Base-by-base conservation (phyloP, 441 rosid genomes). In the California macrophylla region DNA sequence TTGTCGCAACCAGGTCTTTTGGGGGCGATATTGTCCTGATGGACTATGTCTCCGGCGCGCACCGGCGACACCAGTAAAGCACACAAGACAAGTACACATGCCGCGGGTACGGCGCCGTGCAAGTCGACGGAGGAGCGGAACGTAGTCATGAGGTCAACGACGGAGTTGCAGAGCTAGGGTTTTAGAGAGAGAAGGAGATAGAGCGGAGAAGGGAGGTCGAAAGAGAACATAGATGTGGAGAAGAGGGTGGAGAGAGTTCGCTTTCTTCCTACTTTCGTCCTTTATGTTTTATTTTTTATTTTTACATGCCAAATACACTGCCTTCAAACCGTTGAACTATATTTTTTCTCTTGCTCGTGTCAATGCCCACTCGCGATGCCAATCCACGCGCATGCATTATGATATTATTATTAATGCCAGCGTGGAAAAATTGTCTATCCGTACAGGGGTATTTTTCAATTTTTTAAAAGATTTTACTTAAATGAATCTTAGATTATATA, bases 31-130 rank as follows among this genome's bases (percentile, higher is more conserved):
- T 78, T 73, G 73, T 86, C 90, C 28, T 71, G 83, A 77, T 86
- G 90, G 32, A 86, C 86, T 73, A 86, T 86, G 58, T 86, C 90
- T 61, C 90, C 86, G 69, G 74, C 88, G 16, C 79, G 82, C 20
- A 66, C 85, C 25, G 79, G 68, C 69, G 70, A 69, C 74, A 79
- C 36, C 72, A 88, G 64, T 0, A 81, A 72, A 32, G 72, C 52
- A 40, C 73, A 40, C 30, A 73, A 60, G 18, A 56, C 3, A n/a
- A 56, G n/a, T 10, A 52, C 9, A 38, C 45, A 38, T 1, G 45
- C 45, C 2, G 30, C 30, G 2, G 30, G 3, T 28, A 36, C 12
- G 40, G 40, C 12, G 8, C 60, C 24, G 70, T 32, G 50, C 23
- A 40, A 66, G 64, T 72, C 74, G 80, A 81, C 72, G 45, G 34